Conservation (phyloP, 2,329 filamentous ascomycete genomes). For the Whalleya microplaca region DNA sequence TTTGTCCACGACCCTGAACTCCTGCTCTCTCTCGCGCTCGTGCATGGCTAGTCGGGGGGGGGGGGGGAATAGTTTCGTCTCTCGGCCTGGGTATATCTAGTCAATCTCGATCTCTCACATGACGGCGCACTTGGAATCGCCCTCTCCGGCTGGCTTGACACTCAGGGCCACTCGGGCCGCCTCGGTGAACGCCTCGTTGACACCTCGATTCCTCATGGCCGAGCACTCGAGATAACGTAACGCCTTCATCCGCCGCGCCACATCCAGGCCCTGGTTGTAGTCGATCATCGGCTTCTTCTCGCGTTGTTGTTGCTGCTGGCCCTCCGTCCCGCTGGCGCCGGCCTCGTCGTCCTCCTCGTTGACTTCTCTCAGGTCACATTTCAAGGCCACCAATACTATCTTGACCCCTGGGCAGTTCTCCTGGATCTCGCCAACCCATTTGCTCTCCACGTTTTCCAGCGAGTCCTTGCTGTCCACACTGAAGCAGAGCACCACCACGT, state of each 20-base stretch:
- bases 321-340: slow-evolving; percentile 42
- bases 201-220: slow-evolving; percentile 95
- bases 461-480: slow-evolving; percentile 95
- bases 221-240: slow-evolving; percentile 97
- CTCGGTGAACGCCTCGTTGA: slow-evolving; percentile 98
- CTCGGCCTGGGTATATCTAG: slow-evolving; percentile 4
- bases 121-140: slow-evolving; percentile 60
- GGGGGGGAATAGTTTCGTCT: no score
- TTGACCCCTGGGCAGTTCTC: slow-evolving; percentile 97
- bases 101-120: slow-evolving; percentile 50
- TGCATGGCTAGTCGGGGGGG: slow-evolving; percentile 20
- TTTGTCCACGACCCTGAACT: slow-evolving; percentile 19
- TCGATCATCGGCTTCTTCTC: slow-evolving; percentile 77
- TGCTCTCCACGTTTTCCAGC: slow-evolving; percentile 96
- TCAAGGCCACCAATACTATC: slow-evolving; percentile 91
- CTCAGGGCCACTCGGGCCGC: slow-evolving; percentile 90
- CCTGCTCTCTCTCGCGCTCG: slow-evolving; percentile 29
- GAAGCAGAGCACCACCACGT: slow-evolving; percentile 99
- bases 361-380: slow-evolving; percentile 91
- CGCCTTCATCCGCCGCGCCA: slow-evolving; percentile 88
- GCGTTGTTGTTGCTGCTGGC: slow-evolving; percentile 46
- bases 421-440: slow-evolving; percentile 97
- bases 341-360: slow-evolving; percentile 70
- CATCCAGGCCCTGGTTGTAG: slow-evolving; percentile 89
- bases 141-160: slow-evolving; percentile 66